phyloP scores from a whole-genome alignment of 2,329 filamentous ascomycete genomes.

The Zymoseptoria crescenta region DNA sequence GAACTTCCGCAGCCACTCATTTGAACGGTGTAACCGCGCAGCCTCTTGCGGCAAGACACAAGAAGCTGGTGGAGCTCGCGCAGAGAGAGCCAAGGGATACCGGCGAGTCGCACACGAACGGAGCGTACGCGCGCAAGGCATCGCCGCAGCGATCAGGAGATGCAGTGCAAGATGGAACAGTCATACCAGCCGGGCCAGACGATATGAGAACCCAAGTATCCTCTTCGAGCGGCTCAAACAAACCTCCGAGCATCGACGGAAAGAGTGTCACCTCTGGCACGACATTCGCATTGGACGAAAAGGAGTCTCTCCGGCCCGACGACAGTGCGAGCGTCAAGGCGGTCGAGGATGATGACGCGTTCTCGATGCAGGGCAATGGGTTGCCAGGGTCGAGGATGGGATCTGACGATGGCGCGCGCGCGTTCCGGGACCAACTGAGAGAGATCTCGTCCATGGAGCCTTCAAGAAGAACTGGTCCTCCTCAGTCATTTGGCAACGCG shows the following conservation, averaged over 20 bases:
- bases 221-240: conserved; percentile 58
- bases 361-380: conserved; percentile 68
- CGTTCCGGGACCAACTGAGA: conserved; percentile 50
- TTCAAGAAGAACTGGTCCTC: conserved; percentile 21
- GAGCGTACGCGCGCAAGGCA: conserved; percentile 19
- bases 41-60: conserved; percentile 10
- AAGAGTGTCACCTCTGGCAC: conserved; percentile 92
- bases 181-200: conserved; percentile 27
- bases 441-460: conserved; percentile 46
- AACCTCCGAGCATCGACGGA: conserved; percentile 82
- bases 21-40: conserved; percentile 3
- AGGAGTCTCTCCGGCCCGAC: conserved; percentile 87
- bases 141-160: conserved; percentile 9
- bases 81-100: conserved; percentile 11
- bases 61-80: conserved; percentile 16
- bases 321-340: conserved; percentile 92
- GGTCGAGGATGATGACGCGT: conserved; percentile 79
- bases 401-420: conserved; percentile 64
- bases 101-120: conserved; percentile 4
- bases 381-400: conserved; percentile 69
- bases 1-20: conserved; percentile 11
- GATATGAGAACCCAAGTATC: conserved; percentile 41
- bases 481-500: conserved; percentile 13
- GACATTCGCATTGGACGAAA: conserved; percentile 93
- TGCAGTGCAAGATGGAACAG: conserved; percentile 17